Evolutionary conservation across 768 basidiomycete genomes (phyloP).

Genomic region (Leccinum uliginosum): DNA sequence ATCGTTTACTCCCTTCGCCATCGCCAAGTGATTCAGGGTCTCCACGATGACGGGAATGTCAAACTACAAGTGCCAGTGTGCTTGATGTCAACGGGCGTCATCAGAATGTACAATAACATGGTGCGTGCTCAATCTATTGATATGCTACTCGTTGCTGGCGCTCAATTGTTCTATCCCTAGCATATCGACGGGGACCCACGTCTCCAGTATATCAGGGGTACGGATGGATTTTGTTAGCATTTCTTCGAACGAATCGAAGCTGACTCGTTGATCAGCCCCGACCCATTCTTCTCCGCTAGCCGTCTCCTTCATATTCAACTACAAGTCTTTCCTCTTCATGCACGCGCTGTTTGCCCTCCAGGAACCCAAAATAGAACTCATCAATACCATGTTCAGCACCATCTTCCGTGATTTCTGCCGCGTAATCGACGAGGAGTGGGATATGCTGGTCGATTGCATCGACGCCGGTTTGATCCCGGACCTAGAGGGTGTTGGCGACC

Average conservation of each 20-base stretch:
- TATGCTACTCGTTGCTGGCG: background rate
- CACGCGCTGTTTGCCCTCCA: conserved; percentile 22
- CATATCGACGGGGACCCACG: conserved; percentile 11
- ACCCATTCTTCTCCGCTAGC: conserved; percentile 14
- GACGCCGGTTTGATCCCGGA: conserved; percentile 13
- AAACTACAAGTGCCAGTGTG: conserved; percentile 12
- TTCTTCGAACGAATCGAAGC: too few species aligned
- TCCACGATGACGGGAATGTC: conserved; percentile 9
- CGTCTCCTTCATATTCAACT: conserved; percentile 17
- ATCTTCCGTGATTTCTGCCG: conserved; percentile 21
- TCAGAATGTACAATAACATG: conserved; percentile 21
- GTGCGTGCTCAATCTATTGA: background rate
- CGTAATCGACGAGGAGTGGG: conserved; percentile 19
- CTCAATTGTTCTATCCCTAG: conserved; percentile 6
- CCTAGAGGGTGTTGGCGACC: conserved; percentile 7
- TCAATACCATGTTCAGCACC: conserved; percentile 21
- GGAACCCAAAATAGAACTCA: conserved; percentile 18
- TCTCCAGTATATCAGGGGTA: conserved; percentile 6
- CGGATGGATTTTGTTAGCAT: background rate
- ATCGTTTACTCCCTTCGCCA: conserved; percentile 21
- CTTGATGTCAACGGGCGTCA: conserved; percentile 20
- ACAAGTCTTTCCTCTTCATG: conserved; percentile 20
- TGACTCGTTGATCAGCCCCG: conserved; percentile 6
- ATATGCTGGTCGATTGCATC: conserved; percentile 17
- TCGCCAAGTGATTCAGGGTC: conserved; percentile 7